These are phyloP conservation scores for Candida sanyaensis DNA, from an alignment of 1,139 yeast species.

Conservation along the genomic window DNA sequence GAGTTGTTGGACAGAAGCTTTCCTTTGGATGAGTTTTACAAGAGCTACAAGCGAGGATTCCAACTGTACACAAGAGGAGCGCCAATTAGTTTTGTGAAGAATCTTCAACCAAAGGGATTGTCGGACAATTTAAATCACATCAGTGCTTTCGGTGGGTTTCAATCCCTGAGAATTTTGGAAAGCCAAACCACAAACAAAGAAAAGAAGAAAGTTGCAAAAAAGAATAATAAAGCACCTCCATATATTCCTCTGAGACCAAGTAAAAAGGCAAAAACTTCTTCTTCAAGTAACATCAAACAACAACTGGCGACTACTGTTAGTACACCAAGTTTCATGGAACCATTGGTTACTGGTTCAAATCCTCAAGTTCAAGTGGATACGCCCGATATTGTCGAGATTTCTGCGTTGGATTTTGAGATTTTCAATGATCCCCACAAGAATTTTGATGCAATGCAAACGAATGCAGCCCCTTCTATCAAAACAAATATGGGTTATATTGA, in stretches of 20 bases:
- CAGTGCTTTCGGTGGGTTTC: not conserved
- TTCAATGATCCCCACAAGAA: not conserved
- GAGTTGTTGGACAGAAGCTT: constrained; percentile 26
- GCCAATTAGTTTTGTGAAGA: constrained; percentile 2
- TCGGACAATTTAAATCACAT: too few species aligned
- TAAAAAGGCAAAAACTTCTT: not conserved
- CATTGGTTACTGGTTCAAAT: not conserved
- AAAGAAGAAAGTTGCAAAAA: not conserved
- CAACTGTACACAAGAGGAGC: constrained; percentile 16
- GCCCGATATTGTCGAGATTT: not conserved
- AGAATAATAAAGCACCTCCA: constrained; percentile 25
- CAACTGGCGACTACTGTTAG: too few species aligned
- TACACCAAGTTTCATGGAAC: too few species aligned
- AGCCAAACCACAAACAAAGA: not conserved
- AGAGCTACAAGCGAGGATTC: constrained; percentile 33
- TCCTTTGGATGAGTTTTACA: constrained; percentile 65
- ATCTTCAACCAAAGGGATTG: not conserved
- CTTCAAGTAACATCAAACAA: too few species aligned
- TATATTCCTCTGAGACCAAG: constrained; percentile 25
- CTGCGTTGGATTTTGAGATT: not conserved
- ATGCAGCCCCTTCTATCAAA: not conserved
- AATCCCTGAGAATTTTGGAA: not conserved
- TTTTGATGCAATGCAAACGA: not conserved
- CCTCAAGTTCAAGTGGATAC: not conserved
- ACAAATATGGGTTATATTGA: not conserved